Evolutionary conservation across 441 rosid genomes (phyloP), one percentile per base, ranked within the genome.

Genomic region (Aleurites moluccanus): DNA sequence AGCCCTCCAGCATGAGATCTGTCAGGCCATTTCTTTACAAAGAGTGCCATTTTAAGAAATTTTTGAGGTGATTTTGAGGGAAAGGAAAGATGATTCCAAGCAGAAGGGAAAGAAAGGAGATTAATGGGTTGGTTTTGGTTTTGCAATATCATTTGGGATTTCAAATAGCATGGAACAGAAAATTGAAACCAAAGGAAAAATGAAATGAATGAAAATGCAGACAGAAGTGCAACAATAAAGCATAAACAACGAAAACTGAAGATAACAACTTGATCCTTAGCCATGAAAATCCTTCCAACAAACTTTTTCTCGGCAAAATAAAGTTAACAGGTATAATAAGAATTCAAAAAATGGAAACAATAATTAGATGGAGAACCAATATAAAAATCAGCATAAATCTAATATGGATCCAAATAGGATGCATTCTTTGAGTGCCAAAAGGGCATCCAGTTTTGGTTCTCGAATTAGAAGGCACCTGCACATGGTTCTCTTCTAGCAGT

Each of bases 21-120:
- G n/a, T 84, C 87, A 57, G 97, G 92, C 97, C 97, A 94, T 83
- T 89, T 92, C 86, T 94, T 92, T 20, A 94, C 97, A 21, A 91
- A 91, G 67, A 91, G 83, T 0, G 97, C 97, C 72, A 94, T 85
- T 77, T 89, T 91, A 59, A 92, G 90, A 64, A 74, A 74, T 76
- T 80, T 83, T 6, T 73, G 79, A 7, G 92, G 88, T 49, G 81
- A 78, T 20, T 71, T 67, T 0, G 77, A 21, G 74, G 82, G 21
- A 50, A 94, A 94, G 3, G 82, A 79, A 45, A 92, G 92, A 75
- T 80, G 86, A 80, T 91, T 92, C 97, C 96, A 92, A 5, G 97
- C 91, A 44, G 87, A 81, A 52, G 91, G 81, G 67, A 81, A 88
- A 10, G 72, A 73, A 62, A 87, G 92, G 76, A 94, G 94, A 75